A percentile compares a stretch with the other conserved stretches of the same genome.
phyloP scores from a whole-genome alignment of 1,284 basidiomycete genomes.

The Boletus mariae region DNA sequence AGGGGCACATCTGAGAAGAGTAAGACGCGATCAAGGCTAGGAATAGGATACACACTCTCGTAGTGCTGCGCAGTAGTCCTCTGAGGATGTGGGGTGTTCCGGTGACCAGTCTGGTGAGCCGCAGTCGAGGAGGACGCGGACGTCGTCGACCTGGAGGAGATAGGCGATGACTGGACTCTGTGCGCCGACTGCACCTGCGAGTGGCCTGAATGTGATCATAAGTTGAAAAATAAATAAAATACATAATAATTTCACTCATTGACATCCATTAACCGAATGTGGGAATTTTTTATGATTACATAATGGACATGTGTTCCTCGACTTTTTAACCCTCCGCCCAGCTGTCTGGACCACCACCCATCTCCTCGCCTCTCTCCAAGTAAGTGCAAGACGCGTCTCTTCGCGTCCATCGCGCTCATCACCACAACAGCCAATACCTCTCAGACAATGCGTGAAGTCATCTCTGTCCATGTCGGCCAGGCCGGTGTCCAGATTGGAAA shows the following conservation, averaged over 20 bases:
- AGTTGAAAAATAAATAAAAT: conserved; percentile 15
- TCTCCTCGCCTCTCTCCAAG: conserved; percentile 29
- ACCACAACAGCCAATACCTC: conserved; percentile 8
- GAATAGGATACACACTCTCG: conserved; percentile 52
- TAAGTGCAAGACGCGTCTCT: conserved; percentile 29
- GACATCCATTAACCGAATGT: conserved; percentile 25
- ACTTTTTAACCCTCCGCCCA: conserved; percentile 38
- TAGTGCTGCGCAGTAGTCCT: conserved; percentile 59
- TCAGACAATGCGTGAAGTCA: conserved; percentile 81
- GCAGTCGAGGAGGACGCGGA: conserved; percentile 91
- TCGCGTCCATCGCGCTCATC: conserved; percentile 20
- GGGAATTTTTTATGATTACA: conserved; percentile 30
- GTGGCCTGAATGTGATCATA: conserved; percentile 93
- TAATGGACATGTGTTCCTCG: conserved; percentile 35
- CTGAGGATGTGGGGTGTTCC: conserved; percentile 48
- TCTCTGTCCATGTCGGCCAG: conserved; percentile 92
- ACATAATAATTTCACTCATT: neutral
- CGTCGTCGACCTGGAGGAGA: conserved; percentile 91
- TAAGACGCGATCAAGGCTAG: conserved; percentile 11
- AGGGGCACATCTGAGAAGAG: conserved; percentile 55
- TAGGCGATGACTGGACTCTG: conserved; percentile 71
- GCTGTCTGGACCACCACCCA: conserved; percentile 28
- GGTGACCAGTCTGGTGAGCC: conserved; percentile 86
- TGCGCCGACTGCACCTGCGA: conserved; percentile 78
- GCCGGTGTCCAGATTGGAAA: conserved; percentile 97